Conservation (phyloP, 1,284 basidiomycete species). For the Ceratobasidium sp. region DNA sequence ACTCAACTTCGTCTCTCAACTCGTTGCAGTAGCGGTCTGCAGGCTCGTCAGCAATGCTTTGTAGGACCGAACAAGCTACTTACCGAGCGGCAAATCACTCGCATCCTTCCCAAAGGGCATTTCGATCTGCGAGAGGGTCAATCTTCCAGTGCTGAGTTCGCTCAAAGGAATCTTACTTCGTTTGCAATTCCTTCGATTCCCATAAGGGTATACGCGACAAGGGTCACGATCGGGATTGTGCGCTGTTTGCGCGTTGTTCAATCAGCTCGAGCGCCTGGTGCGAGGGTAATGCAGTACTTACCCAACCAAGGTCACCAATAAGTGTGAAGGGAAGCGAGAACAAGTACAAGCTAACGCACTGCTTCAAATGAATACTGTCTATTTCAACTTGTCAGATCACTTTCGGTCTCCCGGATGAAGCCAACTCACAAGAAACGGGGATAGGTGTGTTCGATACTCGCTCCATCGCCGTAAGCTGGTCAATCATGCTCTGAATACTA, state of each 20-base stretch:
- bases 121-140: slow-evolving; percentile 66
- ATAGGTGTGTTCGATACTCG: slow-evolving; percentile 86
- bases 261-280: slow-evolving; percentile 63
- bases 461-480: slow-evolving; percentile 86
- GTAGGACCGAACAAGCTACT: slow-evolving; percentile 39
- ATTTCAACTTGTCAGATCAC: slow-evolving; percentile 7
- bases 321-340: slow-evolving; percentile 87
- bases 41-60: slow-evolving; percentile 31
- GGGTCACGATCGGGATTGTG: slow-evolving; percentile 44
- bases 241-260: slow-evolving; percentile 55
- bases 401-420: not conserved
- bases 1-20: slow-evolving; percentile 85
- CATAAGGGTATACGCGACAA: slow-evolving; percentile 87
- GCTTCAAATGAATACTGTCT: slow-evolving; percentile 91
- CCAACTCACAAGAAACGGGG: slow-evolving; percentile 71
- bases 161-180: slow-evolving; percentile 54
- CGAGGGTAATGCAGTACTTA: slow-evolving; percentile 34
- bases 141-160: not conserved
- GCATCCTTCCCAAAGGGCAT: slow-evolving; percentile 67
- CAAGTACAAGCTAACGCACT: slow-evolving; percentile 89
- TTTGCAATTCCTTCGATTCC: slow-evolving; percentile 94
- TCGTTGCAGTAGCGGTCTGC: slow-evolving; percentile 85
- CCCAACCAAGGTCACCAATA: slow-evolving; percentile 68
- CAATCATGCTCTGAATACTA: slow-evolving; percentile 81
- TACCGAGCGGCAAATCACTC: slow-evolving; percentile 74